These are phyloP conservation scores for Aurantiochytrium sp. DNA, from an alignment of 108 stramenopile species.

Conservation along the genomic window DNA sequence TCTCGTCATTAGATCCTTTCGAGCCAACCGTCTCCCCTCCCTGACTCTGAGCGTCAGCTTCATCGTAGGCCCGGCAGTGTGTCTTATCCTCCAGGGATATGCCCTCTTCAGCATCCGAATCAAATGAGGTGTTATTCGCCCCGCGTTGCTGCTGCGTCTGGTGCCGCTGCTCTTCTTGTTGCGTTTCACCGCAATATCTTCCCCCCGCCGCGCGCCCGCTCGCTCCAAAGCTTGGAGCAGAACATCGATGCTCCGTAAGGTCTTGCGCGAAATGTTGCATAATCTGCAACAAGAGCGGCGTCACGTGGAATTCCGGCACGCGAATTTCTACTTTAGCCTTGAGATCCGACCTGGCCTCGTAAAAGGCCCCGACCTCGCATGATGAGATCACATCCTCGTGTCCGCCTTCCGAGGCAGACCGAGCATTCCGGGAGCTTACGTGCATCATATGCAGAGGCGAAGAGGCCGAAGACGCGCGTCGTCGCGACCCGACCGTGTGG, in stretches of 20 bases:
- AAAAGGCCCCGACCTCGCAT: background rate
- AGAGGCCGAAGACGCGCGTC: background rate
- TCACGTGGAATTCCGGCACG: background rate
- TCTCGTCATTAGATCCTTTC: background rate
- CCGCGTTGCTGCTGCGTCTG: no score
- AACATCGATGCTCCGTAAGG: background rate
- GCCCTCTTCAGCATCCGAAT: background rate
- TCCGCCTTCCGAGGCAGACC: background rate
- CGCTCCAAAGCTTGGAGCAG: no score
- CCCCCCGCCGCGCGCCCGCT: no score
- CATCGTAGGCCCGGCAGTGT: background rate
- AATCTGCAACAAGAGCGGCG: background rate
- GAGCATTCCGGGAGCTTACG: background rate
- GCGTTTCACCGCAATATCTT: no score
- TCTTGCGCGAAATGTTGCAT: background rate
- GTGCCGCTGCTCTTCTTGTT: no score
- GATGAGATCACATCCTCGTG: background rate
- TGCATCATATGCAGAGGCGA: background rate
- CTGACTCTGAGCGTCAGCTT: background rate
- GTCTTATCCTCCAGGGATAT: background rate
- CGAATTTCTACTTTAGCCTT: background rate
- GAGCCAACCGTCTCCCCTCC: background rate
- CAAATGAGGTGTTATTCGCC: background rate
- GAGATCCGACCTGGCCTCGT: background rate
- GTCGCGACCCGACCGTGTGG: background rate